Conservation (phyloP, 345 rosid genomes). For the Nephelium lappaceum region DNA sequence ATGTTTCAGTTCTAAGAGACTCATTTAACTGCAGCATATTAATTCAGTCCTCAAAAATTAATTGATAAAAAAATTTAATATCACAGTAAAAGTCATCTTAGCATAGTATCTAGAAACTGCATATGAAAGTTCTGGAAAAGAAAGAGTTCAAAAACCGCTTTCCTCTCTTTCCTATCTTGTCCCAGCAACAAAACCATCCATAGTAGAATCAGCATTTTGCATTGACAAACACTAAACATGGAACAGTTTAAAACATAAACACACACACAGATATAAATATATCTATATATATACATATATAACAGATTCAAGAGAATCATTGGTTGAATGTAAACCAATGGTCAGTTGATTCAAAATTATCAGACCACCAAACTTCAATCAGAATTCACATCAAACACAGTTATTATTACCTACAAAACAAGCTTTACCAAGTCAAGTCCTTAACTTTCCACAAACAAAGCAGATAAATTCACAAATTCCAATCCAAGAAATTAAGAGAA, state of each 20-base stretch:
- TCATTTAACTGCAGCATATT: not conserved
- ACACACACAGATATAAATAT: not conserved
- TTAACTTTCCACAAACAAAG: not conserved
- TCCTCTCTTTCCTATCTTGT: not conserved
- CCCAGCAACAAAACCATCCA: not conserved
- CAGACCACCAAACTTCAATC: not conserved
- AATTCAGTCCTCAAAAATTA: not conserved
- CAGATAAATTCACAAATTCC: not conserved
- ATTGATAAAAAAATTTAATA: not conserved
- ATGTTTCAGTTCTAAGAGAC: not conserved
- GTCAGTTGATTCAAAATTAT: not conserved
- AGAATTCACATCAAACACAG: not conserved
- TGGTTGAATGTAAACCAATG: not conserved
- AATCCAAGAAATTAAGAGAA: not conserved
- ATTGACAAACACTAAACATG: not conserved
- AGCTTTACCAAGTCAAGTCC: constrained; percentile 5
- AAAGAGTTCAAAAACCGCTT: not conserved
- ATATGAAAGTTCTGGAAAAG: not conserved
- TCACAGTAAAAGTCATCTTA: not conserved
- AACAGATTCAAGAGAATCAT: not conserved
- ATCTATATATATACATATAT: too few relatives aligned
- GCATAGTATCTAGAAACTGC: not conserved
- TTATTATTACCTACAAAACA: not conserved
- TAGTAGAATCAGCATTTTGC: not conserved
- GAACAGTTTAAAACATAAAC: not conserved